These are phyloP conservation scores for Geosmithia morbida DNA, from an alignment of 2,329 filamentous ascomycete species.

Conservation along the genomic window DNA sequence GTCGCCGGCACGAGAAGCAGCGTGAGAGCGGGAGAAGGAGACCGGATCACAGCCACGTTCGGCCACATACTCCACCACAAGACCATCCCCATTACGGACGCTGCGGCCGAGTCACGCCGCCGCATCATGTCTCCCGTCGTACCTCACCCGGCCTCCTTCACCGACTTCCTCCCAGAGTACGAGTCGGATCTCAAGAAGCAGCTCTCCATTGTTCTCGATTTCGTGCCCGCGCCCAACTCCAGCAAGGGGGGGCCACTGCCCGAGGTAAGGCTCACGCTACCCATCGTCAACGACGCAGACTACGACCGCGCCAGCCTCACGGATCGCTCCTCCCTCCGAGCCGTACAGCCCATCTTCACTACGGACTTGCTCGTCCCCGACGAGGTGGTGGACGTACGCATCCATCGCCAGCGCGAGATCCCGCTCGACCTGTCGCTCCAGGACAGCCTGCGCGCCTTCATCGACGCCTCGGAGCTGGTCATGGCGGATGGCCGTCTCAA, in stretches of 20 bases:
- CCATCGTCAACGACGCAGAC: slow-evolving; percentile 13
- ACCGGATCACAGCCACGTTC: slow-evolving; percentile 28
- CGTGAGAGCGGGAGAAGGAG: background rate
- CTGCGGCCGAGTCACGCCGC: slow-evolving; percentile 9
- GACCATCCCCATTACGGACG: background rate
- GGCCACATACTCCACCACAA: slow-evolving; percentile 31
- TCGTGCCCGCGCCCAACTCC: slow-evolving; percentile 11
- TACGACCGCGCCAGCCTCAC: slow-evolving; percentile 13
- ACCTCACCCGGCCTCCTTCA: slow-evolving; percentile 31
- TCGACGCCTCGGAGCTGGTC: slow-evolving; percentile 28
- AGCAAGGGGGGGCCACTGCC: slow-evolving; percentile 5
- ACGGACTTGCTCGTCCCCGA: slow-evolving; percentile 31
- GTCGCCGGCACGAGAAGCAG: background rate
- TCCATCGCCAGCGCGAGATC: slow-evolving; percentile 20
- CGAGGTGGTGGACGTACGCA: slow-evolving; percentile 31
- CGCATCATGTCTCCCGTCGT: slow-evolving; percentile 26
- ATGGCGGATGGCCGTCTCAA: slow-evolving; percentile 24
- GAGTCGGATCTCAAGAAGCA: slow-evolving; percentile 10
- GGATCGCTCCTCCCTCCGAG: slow-evolving; percentile 14
- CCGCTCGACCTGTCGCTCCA: slow-evolving; percentile 20
- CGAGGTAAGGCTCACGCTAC: slow-evolving; percentile 14
- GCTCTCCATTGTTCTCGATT: slow-evolving; percentile 28
- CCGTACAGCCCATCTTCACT: slow-evolving; percentile 13
- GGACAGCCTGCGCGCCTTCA: slow-evolving; percentile 25
- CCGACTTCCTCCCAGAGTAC: slow-evolving; percentile 14